Evolutionary conservation across 371 early-diverging fungal species (phyloP).

Genomic region (Synchytrium microbalum): DNA sequence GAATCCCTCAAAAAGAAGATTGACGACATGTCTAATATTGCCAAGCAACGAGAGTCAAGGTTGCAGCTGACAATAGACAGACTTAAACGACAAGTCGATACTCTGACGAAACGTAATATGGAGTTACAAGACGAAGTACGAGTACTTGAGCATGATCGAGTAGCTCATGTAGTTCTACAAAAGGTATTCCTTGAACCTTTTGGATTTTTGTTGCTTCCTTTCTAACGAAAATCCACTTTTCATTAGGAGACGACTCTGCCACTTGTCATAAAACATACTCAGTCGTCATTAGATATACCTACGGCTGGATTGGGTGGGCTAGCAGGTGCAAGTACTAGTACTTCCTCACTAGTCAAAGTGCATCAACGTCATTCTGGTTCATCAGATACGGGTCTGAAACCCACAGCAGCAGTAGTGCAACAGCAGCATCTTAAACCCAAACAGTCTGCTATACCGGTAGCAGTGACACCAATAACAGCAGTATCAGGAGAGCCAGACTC

Average conservation of each 20-base stretch:
- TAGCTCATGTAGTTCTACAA: constrained; percentile 3
- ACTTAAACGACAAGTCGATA: constrained; percentile 20
- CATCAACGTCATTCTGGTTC: background rate
- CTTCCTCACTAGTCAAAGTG: background rate
- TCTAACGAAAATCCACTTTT: too few relatives aligned
- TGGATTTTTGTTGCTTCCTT: too few relatives aligned
- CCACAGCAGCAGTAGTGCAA: background rate
- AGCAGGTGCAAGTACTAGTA: background rate
- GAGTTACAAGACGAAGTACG: constrained; percentile 30
- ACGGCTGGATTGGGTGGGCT: background rate
- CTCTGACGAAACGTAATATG: constrained; percentile 16
- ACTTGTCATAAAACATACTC: background rate
- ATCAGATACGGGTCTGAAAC: too few relatives aligned
- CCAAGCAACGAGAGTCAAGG: constrained; percentile 16
- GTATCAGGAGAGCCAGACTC: constrained; percentile 3
- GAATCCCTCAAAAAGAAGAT: constrained; percentile 21
- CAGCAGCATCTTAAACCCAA: background rate
- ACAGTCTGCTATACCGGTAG: background rate
- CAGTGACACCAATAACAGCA: constrained; percentile 1
- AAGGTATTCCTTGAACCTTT: too few relatives aligned
- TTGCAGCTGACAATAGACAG: constrained; percentile 19
- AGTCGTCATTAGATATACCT: background rate
- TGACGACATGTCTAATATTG: constrained; percentile 9
- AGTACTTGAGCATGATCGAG: constrained; percentile 28
- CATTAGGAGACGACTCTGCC: background rate